Base-by-base conservation (phyloP, 768 basidiomycete species). In the Boletus patriciae region DNA sequence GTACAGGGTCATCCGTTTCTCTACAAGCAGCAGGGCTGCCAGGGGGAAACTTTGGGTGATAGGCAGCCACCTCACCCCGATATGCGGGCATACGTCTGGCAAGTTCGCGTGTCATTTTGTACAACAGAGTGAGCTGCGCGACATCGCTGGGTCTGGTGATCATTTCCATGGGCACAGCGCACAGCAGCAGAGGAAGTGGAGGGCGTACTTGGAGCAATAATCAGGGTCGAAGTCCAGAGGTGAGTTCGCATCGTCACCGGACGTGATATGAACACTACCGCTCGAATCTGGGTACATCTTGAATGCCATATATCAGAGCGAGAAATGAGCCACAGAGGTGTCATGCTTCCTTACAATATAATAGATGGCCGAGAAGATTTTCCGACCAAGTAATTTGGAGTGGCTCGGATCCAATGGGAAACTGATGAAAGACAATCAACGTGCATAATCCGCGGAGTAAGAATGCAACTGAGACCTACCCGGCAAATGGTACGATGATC, bases 61-160 rank as follows among this genome's bases (percentile, higher is more conserved):
- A 9, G 0, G n/a, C 12, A 15, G 55, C 10, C 2, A 53, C 46
- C 38, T 68, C 68, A 23, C 68, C 68, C 0, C 66, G 64, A 49
- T 66, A 70, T 7, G 47, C 47, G 6, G 72, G 63, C 79, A 86
- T 80, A 16, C 86, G 80, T 34, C 86, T 78, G 4, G 74, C 71
- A 11, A 83, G 59, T 69, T 88, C 85, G 2, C 85, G 76, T 4
- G 66, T 52, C 51, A 76, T 77, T 60, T 87, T 88, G 67, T 86
- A 87, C 0, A 64, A 73, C 76, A 81, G 4, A 9, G 8, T 45
- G 19, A 56, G 36, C 4, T 45, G 19, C 1, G n/a, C 48, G 4
- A 56, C 16, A n/a, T 56, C 55, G 29, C 74, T 21, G 2, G 52
- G 38, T 33, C 68, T 69, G 25, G 15, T 1, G 10, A 29, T 4